Evolutionary conservation across 495 filamentous ascomycete genomes (phyloP), one percentile per base, ranked within the genome.

Genomic region (Viridothelium virens): DNA sequence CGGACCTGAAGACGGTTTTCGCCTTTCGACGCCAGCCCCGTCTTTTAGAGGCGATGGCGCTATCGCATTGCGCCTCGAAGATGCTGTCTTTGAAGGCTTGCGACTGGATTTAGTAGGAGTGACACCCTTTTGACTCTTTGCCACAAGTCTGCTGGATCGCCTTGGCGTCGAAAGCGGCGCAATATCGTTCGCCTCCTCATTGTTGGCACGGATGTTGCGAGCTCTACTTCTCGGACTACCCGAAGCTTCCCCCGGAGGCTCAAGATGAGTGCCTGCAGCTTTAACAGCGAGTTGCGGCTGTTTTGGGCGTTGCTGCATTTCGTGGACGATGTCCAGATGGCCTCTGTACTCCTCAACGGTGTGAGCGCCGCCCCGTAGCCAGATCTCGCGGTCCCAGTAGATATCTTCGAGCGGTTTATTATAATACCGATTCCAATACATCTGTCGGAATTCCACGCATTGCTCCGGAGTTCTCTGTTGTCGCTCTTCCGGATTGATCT

Each of bases 361-460:
- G n/a, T 53, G 48, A 5, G 48, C 0, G 18, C 48, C 5, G 11
- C 48, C 48, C 18, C n/a, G 48, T 11, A 53, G 48, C 48, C 48
- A 53, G 18, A 14, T 9, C 18, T 53, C 48, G 5, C 48, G 48
- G 16, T 53, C n/a, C 48, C 48, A 53, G 2, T 53, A 53, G 5
- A 53, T 53, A n/a, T 53, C 48, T 53, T 53, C 48, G 12, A 53
- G 48, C n/a, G 48, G 48, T 1, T 53, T 53, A n/a, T 53, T 2
- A 53, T 53, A n/a, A n/a, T 53, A 53, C n/a, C 48, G 48, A 53
- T 14, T 16, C 48, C 48, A 53, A 18, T 16, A 53, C n/a, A 16
- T 53, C 18, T 53, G 48, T 25, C 48, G 11, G 18, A 53, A 53
- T 18, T 53, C 48, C n/a, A 16, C n/a, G 48, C 12, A 18, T 18